Percentiles rank a stretch among this genome's conserved stretches.
Evolutionary conservation across 371 early-diverging fungal species (phyloP).

Genomic region (Mucor mucedo): DNA sequence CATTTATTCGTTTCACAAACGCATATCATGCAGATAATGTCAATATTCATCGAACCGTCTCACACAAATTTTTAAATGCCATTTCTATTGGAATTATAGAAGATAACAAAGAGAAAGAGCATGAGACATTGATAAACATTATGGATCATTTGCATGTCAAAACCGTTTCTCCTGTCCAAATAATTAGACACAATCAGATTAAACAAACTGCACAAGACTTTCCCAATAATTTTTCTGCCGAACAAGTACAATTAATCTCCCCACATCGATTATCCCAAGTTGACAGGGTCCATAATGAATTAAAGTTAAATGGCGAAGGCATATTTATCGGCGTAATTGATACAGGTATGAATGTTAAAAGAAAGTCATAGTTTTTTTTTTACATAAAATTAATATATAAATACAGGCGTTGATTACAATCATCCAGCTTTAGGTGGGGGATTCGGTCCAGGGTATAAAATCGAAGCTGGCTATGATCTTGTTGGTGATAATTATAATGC

Average conservation of each 20-base stretch:
- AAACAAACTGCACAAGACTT: no score
- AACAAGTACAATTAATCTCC: conserved; percentile 28
- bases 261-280: conserved; percentile 52
- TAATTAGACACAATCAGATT: not conserved
- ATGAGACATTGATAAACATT: conserved; percentile 23
- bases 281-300: conserved; percentile 43
- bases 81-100: conserved; percentile 33
- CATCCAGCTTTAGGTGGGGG: conserved; percentile 80
- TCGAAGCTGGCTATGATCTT: conserved; percentile 65
- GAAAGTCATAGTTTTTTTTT: conserved; percentile 5
- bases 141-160: conserved; percentile 30
- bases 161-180: conserved; percentile 35
- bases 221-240: no score
- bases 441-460: conserved; percentile 64
- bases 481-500: conserved; percentile 56
- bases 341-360: conserved; percentile 46
- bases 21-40: no score
- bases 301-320: conserved; percentile 64
- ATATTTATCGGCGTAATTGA: conserved; percentile 77
- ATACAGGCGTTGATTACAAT: conserved; percentile 59
- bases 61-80: conserved; percentile 43
- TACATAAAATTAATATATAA: no score
- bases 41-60: no score
- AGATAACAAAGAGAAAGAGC: conserved; percentile 3
- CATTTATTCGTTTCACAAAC: no score